phyloP scores from a whole-genome alignment of 257 asterid genomes.

The Hygrophila difformis region DNA sequence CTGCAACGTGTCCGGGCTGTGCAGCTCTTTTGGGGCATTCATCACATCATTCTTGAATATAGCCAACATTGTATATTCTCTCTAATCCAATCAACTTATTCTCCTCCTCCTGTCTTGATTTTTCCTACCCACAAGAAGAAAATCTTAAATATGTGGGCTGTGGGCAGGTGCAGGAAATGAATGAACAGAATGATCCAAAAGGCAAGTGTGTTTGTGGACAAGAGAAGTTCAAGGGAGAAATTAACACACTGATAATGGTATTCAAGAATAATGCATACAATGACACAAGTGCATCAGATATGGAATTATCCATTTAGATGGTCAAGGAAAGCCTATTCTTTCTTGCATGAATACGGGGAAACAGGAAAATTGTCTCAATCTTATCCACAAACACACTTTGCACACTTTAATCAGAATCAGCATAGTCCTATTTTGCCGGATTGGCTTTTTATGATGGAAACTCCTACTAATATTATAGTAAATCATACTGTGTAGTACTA shows the following conservation, averaged over 20 bases:
- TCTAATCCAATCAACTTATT: neutral
- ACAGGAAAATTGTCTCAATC: constrained; percentile 11
- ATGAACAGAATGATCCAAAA: neutral
- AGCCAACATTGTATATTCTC: constrained; percentile 48
- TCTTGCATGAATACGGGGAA: constrained; percentile 2
- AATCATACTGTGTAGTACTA: no score
- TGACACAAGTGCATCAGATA: no score
- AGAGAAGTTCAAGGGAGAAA: constrained; percentile 14
- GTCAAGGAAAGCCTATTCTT: constrained; percentile 3
- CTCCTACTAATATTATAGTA: no score
- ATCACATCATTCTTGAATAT: constrained; percentile 63
- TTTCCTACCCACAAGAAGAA: neutral
- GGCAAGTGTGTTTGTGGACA: constrained; percentile 16
- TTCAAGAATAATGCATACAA: no score
- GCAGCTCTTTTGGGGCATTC: constrained; percentile 70
- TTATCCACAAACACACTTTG: constrained; percentile 21
- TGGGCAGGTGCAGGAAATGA: neutral
- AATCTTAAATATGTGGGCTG: constrained; percentile 3
- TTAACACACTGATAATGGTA: neutral
- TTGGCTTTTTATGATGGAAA: no score
- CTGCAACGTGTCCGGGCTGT: constrained; percentile 44
- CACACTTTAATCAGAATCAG: neutral
- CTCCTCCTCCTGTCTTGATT: neutral
- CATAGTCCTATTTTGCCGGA: no score
- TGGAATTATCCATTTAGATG: neutral